phyloP scores from a whole-genome alignment of 176 grass and related monocot genomes.

The Leersia perrieri region DNA sequence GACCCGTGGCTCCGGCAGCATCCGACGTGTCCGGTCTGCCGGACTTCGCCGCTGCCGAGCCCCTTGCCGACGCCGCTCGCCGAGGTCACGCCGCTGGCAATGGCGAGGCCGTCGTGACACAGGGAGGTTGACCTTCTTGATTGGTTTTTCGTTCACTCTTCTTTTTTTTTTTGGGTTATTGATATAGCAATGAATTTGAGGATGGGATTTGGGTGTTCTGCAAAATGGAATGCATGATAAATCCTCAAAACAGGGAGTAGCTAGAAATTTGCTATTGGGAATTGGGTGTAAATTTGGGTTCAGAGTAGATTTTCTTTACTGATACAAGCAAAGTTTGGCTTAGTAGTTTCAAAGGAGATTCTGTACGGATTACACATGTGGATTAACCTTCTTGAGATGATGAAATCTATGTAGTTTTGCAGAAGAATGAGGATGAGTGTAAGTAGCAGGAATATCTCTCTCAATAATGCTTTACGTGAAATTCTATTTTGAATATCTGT shows the following conservation, averaged over 20 bases:
- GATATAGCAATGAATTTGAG: background rate
- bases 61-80: slow-evolving; percentile 78
- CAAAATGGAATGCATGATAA: background rate
- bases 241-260: slow-evolving; percentile 22
- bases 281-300: slow-evolving; percentile 39
- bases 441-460: background rate
- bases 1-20: slow-evolving; percentile 79
- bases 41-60: slow-evolving; percentile 77
- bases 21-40: slow-evolving; percentile 90
- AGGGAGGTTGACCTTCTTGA: background rate
- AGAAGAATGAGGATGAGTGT: background rate
- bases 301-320: background rate
- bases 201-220: background rate
- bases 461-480: background rate
- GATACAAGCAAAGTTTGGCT: background rate
- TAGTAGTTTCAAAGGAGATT: background rate
- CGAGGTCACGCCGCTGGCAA: slow-evolving; percentile 55
- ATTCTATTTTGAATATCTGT: background rate
- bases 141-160: slow-evolving; percentile 5
- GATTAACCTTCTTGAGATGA: background rate
- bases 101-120: slow-evolving; percentile 31
- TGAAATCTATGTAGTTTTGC: too few relatives aligned
- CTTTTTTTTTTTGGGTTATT: background rate
- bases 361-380: background rate
- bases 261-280: slow-evolving; percentile 15